A percentile compares a stretch with the other conserved stretches of the same genome.
phyloP scores from a whole-genome alignment of 2,329 filamentous ascomycete genomes.

The Ceratocystis harringtonii region DNA sequence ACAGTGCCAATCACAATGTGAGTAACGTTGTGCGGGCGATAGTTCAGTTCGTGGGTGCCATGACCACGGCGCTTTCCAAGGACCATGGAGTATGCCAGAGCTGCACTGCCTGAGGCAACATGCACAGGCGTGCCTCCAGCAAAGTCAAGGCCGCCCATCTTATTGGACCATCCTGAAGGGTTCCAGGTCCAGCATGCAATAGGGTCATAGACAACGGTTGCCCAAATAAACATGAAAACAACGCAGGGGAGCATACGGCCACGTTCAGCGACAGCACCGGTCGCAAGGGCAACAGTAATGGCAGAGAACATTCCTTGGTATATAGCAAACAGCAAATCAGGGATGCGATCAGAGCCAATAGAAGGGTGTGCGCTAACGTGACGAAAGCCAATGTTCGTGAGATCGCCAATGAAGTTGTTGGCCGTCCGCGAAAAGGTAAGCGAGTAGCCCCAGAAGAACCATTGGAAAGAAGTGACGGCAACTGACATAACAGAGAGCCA shows the following conservation, averaged over 20 bases:
- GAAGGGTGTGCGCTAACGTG: constrained; percentile 62
- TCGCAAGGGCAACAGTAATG: constrained; percentile 72
- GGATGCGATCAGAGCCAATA: constrained; percentile 56
- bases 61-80: constrained; percentile 74
- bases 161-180: constrained; percentile 60
- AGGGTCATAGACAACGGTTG: constrained; percentile 77
- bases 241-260: constrained; percentile 79
- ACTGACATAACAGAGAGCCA: constrained; percentile 83
- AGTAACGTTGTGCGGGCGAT: constrained; percentile 82
- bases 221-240: constrained; percentile 88
- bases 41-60: constrained; percentile 77
- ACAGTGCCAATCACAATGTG: constrained; percentile 86
- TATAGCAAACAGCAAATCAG: constrained; percentile 70
- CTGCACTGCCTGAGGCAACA: constrained; percentile 68
- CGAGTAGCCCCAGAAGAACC: constrained; percentile 90
- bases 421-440: constrained; percentile 67
- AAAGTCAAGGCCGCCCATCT: constrained; percentile 72
- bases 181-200: constrained; percentile 97
- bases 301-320: constrained; percentile 82
- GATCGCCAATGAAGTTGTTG: constrained; percentile 59
- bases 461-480: constrained; percentile 74
- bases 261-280: constrained; percentile 72
- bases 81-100: constrained; percentile 82
- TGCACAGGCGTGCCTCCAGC: constrained; percentile 85
- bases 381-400: constrained; percentile 65